Evolutionary conservation across 2,329 filamentous ascomycete genomes (phyloP), one percentile per base, ranked within the genome.

Genomic region (Penicillium hordei): DNA sequence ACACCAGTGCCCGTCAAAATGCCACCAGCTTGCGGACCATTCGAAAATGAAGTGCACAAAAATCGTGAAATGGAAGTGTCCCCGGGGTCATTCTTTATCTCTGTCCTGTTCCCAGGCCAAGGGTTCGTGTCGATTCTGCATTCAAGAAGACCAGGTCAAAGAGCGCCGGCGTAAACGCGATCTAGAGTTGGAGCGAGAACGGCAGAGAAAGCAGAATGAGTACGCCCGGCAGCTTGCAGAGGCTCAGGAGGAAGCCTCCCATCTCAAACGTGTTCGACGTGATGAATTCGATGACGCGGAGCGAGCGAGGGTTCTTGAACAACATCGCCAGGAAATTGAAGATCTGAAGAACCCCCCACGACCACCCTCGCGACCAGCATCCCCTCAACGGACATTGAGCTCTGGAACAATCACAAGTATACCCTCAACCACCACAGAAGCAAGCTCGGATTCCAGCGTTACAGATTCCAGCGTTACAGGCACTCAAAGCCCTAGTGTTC

Each of bases 11-110:
- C 75, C 76, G 0, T 78, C 75, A 0, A 78, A 78, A 7, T 93
- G 89, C 57, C 89, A 93, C 70, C 80, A 82, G 0, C 61, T 87
- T 0, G 65, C 69, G 0, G 81, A 90, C 56, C 87, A 90, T 65
- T 82, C 80, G 0, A 80, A 82, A 46, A 80, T 85, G 70, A 39
- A 67, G 2, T 87, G 83, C 62, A 65, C 19, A 29, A 62, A 61
- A 1, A 66, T 79, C 6, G 55, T 86, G 0, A 62, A 78, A 0
- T 76, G 72, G n/a, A 75, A 63, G 0, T 90, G 88, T 57, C 48
- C 75, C 0, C 76, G 81, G 1, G 75, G 78, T 0, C 88, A 91
- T 64, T 78, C 74, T 9, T 65, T 70, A 1, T 75, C 73, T 1
- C 75, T 80, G 12, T 53, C 61, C 2, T 91, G 88, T 56, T 73